These are phyloP conservation scores for Aspergillus sp. DNA, from an alignment of 2,329 filamentous ascomycete species.

Conservation along the genomic window DNA sequence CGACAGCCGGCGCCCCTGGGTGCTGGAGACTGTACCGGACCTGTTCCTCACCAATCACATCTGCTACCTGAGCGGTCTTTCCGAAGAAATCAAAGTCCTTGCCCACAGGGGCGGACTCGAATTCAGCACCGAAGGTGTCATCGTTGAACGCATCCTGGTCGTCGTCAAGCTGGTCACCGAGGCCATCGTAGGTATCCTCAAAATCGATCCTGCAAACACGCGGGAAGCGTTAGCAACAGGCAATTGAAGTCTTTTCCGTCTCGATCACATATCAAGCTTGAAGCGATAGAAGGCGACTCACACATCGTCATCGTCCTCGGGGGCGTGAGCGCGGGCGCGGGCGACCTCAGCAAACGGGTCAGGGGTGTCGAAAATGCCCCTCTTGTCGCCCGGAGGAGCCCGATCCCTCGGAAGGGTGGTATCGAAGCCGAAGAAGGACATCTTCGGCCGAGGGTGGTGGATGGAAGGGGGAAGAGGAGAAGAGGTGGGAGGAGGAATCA, in stretches of 20 bases:
- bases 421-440: slow-evolving; percentile 95
- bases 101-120: slow-evolving; percentile 57
- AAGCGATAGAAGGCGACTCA: slow-evolving; percentile 44
- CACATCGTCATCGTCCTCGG: slow-evolving; percentile 61
- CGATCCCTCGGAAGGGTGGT: slow-evolving; percentile 62
- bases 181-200: slow-evolving; percentile 94
- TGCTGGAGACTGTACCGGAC: slow-evolving; percentile 75
- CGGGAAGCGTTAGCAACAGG: neutral
- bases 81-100: slow-evolving; percentile 98
- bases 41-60: slow-evolving; percentile 88
- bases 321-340: slow-evolving; percentile 47
- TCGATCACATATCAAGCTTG: neutral
- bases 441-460: slow-evolving; percentile 36
- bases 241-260: neutral
- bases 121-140: slow-evolving; percentile 76
- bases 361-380: slow-evolving; percentile 72
- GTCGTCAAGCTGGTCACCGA: slow-evolving; percentile 88
- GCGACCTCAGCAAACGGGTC: slow-evolving; percentile 88
- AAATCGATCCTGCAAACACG: slow-evolving; percentile 66
- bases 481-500: slow-evolving; percentile 17
- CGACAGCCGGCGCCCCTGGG: slow-evolving; percentile 45
- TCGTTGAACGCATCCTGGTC: slow-evolving; percentile 94
- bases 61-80: slow-evolving; percentile 80
- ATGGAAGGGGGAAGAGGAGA: slow-evolving; percentile 11
- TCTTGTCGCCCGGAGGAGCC: slow-evolving; percentile 67